These are phyloP conservation scores for Trichoderma reesei DNA, from an alignment of 495 filamentous ascomycete genomes.

Conservation along the genomic window DNA sequence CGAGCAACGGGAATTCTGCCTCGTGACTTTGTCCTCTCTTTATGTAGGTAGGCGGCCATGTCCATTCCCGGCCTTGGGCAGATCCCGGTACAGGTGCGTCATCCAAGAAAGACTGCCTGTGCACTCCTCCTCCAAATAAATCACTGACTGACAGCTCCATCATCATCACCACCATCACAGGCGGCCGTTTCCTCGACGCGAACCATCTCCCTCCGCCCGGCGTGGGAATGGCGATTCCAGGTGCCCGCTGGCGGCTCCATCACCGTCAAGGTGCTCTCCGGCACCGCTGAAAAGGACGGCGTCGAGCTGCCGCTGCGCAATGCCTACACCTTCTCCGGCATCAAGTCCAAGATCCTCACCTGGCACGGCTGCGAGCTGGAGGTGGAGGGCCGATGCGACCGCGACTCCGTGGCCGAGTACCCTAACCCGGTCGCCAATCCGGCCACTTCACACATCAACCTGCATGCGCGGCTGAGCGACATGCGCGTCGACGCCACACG, in stretches of 20 bases:
- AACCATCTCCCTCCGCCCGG: constrained; percentile 32
- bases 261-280: constrained; percentile 50
- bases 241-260: constrained; percentile 58
- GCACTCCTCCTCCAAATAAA: not conserved
- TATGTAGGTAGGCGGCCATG: constrained; percentile 12
- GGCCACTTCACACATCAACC: constrained; percentile 71
- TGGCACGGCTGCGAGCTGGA: constrained; percentile 84
- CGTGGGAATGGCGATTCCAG: constrained; percentile 86
- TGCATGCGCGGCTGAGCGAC: constrained; percentile 75
- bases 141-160: too few species aligned
- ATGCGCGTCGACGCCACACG: constrained; percentile 47
- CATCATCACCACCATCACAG: not conserved
- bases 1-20: not conserved
- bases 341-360: constrained; percentile 80
- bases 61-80: constrained; percentile 35
- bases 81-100: constrained; percentile 30
- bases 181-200: constrained; percentile 19
- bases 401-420: constrained; percentile 38
- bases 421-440: constrained; percentile 81
- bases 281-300: constrained; percentile 91
- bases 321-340: constrained; percentile 71
- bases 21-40: not conserved
- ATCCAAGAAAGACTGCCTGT: constrained; percentile 9
- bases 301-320: constrained; percentile 80
- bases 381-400: constrained; percentile 44